phyloP scores from a whole-genome alignment of 192 early-diverging fungal genomes.

The Coemansia sp. region DNA sequence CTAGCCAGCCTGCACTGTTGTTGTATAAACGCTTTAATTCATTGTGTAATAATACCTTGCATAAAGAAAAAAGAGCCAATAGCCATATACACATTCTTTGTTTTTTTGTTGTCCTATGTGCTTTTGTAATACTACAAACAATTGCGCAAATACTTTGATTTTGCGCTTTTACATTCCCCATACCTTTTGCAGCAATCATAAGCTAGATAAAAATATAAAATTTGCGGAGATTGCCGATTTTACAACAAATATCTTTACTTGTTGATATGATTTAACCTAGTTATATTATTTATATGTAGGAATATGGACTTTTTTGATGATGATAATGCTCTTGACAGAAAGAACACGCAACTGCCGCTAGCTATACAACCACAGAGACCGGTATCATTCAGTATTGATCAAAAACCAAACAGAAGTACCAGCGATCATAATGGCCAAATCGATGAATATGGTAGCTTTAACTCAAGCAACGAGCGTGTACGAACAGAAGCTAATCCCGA shows the following conservation, averaged over 20 bases:
- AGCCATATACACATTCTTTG: too few species aligned
- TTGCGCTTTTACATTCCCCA: background rate
- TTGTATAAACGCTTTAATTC: too few species aligned
- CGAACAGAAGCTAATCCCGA: background rate
- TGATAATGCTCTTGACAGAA: background rate
- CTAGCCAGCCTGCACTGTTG: too few species aligned
- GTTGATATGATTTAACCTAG: too few species aligned
- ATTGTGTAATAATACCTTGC: too few species aligned
- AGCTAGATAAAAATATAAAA: background rate
- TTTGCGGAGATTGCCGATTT: too few species aligned
- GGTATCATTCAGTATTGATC: background rate
- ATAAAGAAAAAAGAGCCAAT: too few species aligned
- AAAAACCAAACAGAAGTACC: background rate
- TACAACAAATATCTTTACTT: too few species aligned
- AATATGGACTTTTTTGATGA: constrained; percentile 23
- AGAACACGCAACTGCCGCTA: constrained; percentile 11
- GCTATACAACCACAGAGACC: constrained; percentile 22
- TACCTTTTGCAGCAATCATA: background rate
- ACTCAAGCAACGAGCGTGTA: background rate
- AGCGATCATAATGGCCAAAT: background rate
- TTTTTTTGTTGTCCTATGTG: background rate
- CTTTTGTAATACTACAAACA: background rate
- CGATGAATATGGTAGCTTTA: constrained; percentile 43
- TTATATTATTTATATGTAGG: background rate
- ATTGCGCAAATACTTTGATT: background rate